Evolutionary conservation across 495 filamentous ascomycete species (phyloP).

Genomic region (Geoglossum glabrum): DNA sequence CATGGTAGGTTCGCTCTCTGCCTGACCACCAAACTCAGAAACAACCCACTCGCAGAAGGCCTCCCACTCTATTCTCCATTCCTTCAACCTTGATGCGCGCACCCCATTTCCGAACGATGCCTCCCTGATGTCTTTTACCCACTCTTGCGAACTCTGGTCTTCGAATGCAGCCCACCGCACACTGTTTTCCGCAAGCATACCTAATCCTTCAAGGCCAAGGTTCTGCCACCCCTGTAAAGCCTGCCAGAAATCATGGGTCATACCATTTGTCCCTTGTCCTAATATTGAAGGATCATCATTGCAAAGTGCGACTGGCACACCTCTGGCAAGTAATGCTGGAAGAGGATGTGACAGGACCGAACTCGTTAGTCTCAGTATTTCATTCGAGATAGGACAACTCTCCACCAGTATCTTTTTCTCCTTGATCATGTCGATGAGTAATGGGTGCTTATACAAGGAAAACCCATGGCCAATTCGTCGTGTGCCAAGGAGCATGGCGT

Average conservation of each 20-base stretch:
- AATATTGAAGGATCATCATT: constrained; percentile 77
- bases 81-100: constrained; percentile 47
- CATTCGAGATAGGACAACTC: constrained; percentile 70
- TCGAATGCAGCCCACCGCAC: constrained; percentile 78
- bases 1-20: constrained; percentile 6
- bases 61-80: constrained; percentile 72
- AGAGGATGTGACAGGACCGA: constrained; percentile 64
- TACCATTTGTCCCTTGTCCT: constrained; percentile 52
- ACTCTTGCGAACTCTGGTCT: constrained; percentile 47
- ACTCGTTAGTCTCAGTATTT: constrained; percentile 56
- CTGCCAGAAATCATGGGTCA: constrained; percentile 86
- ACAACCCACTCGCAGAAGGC: constrained; percentile 83
- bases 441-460: constrained; percentile 76
- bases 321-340: constrained; percentile 65
- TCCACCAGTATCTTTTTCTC: constrained; percentile 77
- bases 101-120: constrained; percentile 54
- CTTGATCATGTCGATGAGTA: constrained; percentile 69
- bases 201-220: constrained; percentile 61
- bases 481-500: constrained; percentile 72
- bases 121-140: constrained; percentile 47
- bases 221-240: constrained; percentile 72
- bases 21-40: constrained; percentile 49
- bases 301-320: constrained; percentile 53
- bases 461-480: constrained; percentile 77
- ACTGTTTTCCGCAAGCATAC: constrained; percentile 77